Percentiles rank a stretch among this genome's conserved stretches.
These are phyloP conservation scores for Hypoxylon sp. DNA, from an alignment of 2,329 filamentous ascomycete species.

Conservation along the genomic window DNA sequence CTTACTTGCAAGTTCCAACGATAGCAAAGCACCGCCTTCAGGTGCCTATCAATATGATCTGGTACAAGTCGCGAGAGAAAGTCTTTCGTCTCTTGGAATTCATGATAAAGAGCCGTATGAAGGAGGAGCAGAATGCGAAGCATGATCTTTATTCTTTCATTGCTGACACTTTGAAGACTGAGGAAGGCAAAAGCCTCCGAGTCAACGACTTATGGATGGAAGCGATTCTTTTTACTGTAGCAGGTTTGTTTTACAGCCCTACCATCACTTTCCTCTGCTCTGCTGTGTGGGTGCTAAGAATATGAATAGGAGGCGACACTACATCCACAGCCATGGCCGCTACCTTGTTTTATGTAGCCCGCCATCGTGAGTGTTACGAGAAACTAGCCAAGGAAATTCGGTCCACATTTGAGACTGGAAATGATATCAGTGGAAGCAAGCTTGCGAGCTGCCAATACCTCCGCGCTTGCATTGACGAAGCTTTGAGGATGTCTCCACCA, in stretches of 20 bases:
- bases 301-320: constrained; percentile 40
- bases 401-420: constrained; percentile 27
- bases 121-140: constrained; percentile 25
- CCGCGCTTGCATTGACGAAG: constrained; percentile 41
- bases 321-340: constrained; percentile 47
- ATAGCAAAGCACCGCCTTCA: constrained; percentile 32
- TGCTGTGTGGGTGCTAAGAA: neutral
- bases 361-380: constrained; percentile 33
- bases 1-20: constrained; percentile 37
- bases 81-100: constrained; percentile 24
- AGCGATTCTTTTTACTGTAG: constrained; percentile 58
- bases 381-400: constrained; percentile 43
- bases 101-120: constrained; percentile 39
- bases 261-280: neutral
- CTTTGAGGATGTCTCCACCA: constrained; percentile 45
- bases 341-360: constrained; percentile 48
- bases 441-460: constrained; percentile 44
- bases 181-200: constrained; percentile 22
- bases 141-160: constrained; percentile 44
- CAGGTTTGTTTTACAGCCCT: constrained; percentile 23
- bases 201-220: constrained; percentile 61
- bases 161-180: constrained; percentile 30
- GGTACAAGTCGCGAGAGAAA: constrained; percentile 18
- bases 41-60: constrained; percentile 28
- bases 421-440: constrained; percentile 39